phyloP scores from a whole-genome alignment of 176 grass and related monocot genomes.

The Eremochloa ophiuroides region DNA sequence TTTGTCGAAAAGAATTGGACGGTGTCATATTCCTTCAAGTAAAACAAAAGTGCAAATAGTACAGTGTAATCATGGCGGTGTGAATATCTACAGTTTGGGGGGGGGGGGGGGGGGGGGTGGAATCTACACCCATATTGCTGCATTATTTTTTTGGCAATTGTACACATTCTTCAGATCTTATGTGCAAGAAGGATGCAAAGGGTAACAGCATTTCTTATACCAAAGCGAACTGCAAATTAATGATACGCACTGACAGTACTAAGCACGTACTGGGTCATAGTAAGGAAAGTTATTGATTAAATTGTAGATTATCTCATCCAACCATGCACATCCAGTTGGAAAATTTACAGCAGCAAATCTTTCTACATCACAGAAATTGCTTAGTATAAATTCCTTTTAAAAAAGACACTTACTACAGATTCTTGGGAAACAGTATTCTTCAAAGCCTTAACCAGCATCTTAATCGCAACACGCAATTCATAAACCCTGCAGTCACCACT shows the following conservation, averaged over 20 bases:
- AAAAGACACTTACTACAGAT: neutral
- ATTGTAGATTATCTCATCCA: neutral
- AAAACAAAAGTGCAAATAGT: constrained; percentile 7
- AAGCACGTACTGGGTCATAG: neutral
- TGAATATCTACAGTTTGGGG: neutral
- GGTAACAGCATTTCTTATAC: neutral
- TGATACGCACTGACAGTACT: neutral
- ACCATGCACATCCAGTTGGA: neutral
- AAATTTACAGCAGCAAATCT: neutral
- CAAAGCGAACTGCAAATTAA: neutral
- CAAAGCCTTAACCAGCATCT: neutral
- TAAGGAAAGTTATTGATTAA: neutral
- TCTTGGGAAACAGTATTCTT: neutral
- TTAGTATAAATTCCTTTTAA: neutral
- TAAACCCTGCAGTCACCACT: neutral
- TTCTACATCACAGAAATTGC: neutral
- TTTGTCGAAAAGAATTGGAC: neutral
- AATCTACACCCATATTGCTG: neutral
- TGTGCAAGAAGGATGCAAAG: neutral
- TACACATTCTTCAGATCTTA: constrained; percentile 13
- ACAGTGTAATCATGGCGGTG: constrained; percentile 11
- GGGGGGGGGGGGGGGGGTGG: no score
- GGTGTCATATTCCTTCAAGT: neutral
- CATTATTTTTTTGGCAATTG: neutral
- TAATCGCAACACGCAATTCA: neutral